These are phyloP conservation scores for Neonectria neomacrospora DNA, from an alignment of 2,329 filamentous ascomycete genomes.

Conservation along the genomic window DNA sequence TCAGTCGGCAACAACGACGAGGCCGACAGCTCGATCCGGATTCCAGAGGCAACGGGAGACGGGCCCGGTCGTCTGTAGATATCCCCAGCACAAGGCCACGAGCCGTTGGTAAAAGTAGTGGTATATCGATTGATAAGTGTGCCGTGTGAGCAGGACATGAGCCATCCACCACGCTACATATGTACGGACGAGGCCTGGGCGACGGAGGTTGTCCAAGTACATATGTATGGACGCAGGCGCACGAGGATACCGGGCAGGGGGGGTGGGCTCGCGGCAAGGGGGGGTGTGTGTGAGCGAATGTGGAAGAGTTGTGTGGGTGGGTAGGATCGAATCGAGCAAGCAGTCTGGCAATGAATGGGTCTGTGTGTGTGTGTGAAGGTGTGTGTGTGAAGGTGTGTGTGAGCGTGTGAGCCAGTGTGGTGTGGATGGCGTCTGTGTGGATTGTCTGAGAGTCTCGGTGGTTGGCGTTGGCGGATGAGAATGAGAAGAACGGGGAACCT, in stretches of 20 bases:
- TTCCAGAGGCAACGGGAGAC: slow-evolving; percentile 6
- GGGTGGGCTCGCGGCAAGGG: slow-evolving; percentile 31
- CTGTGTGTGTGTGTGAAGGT: background rate
- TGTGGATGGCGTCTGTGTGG: slow-evolving; percentile 19
- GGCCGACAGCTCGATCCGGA: slow-evolving; percentile 6
- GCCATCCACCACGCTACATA: slow-evolving; percentile 43
- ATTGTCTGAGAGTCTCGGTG: slow-evolving; percentile 32
- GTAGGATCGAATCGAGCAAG: slow-evolving; percentile 38
- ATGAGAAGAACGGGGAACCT: slow-evolving; percentile 38
- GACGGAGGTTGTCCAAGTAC: slow-evolving; percentile 41
- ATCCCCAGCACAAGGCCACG: slow-evolving; percentile 42
- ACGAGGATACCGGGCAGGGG: slow-evolving; percentile 44
- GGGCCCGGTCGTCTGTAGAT: slow-evolving; percentile 23
- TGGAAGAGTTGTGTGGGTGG: slow-evolving; percentile 38
- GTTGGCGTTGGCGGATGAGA: slow-evolving; percentile 28
- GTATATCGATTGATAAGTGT: slow-evolving; percentile 38
- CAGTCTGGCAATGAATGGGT: background rate
- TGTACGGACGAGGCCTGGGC: slow-evolving; percentile 41
- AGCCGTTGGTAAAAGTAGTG: slow-evolving; percentile 30
- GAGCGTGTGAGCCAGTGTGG: slow-evolving; percentile 25
- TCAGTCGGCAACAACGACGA: slow-evolving; percentile 8
- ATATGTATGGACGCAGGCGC: slow-evolving; percentile 38
- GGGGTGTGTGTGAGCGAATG: slow-evolving; percentile 19
- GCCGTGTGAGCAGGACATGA: slow-evolving; percentile 37
- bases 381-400: slow-evolving; percentile 18